Evolutionary conservation across 495 filamentous ascomycete species (phyloP), one percentile per base, ranked within the genome.

Genomic region (Amphirosellinia nigrospora): DNA sequence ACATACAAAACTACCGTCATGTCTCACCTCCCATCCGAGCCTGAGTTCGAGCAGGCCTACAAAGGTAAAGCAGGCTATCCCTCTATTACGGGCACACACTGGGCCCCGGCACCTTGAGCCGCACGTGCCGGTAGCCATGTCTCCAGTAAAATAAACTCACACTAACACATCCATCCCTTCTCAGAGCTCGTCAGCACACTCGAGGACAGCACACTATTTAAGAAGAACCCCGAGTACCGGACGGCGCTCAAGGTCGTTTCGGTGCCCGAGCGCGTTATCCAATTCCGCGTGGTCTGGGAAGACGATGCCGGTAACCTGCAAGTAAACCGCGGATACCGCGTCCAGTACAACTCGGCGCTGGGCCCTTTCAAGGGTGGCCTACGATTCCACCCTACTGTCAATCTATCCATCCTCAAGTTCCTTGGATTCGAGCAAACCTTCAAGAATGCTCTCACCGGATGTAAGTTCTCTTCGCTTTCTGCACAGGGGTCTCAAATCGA

Each of bases 351-450:
- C 88, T 97, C 93, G 23, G 96, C 96, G 61, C 90, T 99, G 36
- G 96, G 96, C 63, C 96, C 96, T 43, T 99, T 97, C 90, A 99
- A 99, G 88, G 96, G 96, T 72, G 96, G 96, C 77, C 90, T 98
- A 73, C 87, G 96, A 67, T 95, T 99, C 86, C 96, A 99, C 80
- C 96, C 95, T 64, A 89, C 92, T 19, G 96, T 99, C 83, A 99
- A 99, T 86, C 87, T 99, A 69, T 96, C 93, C 73, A 94, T 99
- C 78, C 88, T 99, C 72, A 99, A 99, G 86, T 98, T 98, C 87
- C 87, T 99, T 75, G 96, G 95, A 66, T 98, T 98, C 80, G 96
- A 99, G 90, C 96, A 99, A 87, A 96, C 93, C 84, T 98, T 99
- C 88, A 99, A 99, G 90, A 99, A 99, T 94, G 96, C 96, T 72